Conservation (phyloP, 192 early-diverging fungal species). For the Globomyces pollinis-pini region DNA sequence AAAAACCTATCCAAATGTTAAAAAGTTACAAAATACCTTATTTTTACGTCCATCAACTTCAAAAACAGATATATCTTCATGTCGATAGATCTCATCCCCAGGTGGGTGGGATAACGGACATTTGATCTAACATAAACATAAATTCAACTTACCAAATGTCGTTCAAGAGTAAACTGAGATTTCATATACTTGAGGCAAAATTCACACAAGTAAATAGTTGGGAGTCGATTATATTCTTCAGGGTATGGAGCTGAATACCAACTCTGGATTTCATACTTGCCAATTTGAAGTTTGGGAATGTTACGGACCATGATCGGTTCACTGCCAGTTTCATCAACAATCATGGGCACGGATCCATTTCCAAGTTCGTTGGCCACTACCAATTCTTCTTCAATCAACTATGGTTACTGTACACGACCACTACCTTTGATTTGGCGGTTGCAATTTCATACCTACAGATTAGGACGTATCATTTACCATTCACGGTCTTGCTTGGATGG, state of each 20-base stretch:
- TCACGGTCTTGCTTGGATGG: neutral
- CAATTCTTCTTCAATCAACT: neutral
- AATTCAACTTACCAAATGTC: no score
- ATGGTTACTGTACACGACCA: neutral
- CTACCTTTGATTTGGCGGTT: neutral
- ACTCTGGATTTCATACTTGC: slow-evolving; percentile 74
- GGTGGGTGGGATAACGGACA: slow-evolving; percentile 71
- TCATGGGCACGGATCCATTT: neutral
- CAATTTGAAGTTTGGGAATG: slow-evolving; percentile 48
- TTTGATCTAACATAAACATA: no score
- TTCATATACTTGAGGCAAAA: slow-evolving; percentile 93
- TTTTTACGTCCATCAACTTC: slow-evolving; percentile 84
- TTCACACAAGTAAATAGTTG: slow-evolving; percentile 79
- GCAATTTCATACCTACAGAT: no score
- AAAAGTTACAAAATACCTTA: slow-evolving; percentile 44
- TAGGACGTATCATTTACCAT: no score
- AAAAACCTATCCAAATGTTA: neutral
- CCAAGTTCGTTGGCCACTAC: no score
- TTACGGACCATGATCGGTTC: slow-evolving; percentile 7
- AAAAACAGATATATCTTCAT: slow-evolving; percentile 52
- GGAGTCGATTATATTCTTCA: slow-evolving; percentile 67
- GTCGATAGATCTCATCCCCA: slow-evolving; percentile 75
- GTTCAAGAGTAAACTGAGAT: slow-evolving; percentile 50
- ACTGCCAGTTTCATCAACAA: neutral
- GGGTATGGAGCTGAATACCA: slow-evolving; percentile 97